These are phyloP conservation scores for Pseudopediastrum boryanum DNA, from an alignment of 139 green algal species.

Conservation along the genomic window DNA sequence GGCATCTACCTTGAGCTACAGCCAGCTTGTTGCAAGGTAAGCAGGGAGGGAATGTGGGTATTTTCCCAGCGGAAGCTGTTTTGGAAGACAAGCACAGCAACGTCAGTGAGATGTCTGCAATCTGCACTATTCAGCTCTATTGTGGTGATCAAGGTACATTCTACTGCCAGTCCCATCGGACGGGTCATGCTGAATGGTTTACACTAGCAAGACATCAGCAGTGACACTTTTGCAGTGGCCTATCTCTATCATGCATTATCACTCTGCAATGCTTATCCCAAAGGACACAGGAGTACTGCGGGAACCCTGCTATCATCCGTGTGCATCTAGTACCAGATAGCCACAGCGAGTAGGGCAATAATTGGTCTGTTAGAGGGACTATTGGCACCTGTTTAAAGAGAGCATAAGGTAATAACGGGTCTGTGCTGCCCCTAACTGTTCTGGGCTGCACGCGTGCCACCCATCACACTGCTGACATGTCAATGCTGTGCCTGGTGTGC, in stretches of 20 bases:
- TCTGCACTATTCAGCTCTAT: conserved; percentile 23
- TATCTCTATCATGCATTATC: not conserved
- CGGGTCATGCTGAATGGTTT: not conserved
- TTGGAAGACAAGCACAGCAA: too few species aligned
- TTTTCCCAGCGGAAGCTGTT: too few species aligned
- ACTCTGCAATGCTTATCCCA: not conserved
- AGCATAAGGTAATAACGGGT: not conserved
- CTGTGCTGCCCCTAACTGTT: not conserved
- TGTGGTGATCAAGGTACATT: too few species aligned
- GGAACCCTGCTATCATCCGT: not conserved
- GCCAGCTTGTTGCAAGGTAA: too few species aligned
- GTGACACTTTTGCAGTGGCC: not conserved
- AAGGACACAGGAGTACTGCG: not conserved
- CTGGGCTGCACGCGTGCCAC: not conserved
- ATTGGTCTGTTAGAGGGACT: not conserved
- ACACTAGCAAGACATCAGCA: not conserved
- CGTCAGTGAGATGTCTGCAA: too few species aligned
- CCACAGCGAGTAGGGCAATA: not conserved
- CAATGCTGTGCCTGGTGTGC: not conserved
- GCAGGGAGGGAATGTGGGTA: too few species aligned
- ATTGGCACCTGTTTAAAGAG: too few species aligned
- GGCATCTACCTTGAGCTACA: not conserved
- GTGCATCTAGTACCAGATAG: not conserved
- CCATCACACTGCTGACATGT: not conserved
- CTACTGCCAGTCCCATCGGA: not conserved